phyloP scores from a whole-genome alignment of 768 basidiomycete genomes.

The Russula abietina region DNA sequence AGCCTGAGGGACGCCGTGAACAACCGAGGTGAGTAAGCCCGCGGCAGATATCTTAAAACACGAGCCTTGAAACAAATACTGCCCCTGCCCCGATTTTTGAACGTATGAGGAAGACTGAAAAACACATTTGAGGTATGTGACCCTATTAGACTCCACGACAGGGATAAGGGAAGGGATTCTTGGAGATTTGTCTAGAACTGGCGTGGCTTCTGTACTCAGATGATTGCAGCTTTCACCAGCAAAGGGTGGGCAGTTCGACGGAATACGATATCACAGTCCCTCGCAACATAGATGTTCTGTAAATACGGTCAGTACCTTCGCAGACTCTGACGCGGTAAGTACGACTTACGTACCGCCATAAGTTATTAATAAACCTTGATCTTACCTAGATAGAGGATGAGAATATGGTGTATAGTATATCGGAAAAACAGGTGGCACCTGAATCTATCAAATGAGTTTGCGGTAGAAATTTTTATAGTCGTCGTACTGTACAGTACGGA shows the following conservation, averaged over 20 bases:
- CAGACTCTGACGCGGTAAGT: neutral
- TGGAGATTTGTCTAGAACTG: conserved; percentile 47
- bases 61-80: conserved; percentile 66
- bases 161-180: conserved; percentile 29
- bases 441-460: neutral
- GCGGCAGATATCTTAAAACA: conserved; percentile 70
- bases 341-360: conserved; percentile 61
- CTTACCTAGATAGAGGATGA: conserved; percentile 46
- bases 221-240: conserved; percentile 36
- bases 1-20: conserved; percentile 60
- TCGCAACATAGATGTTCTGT: conserved; percentile 65
- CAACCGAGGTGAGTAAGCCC: conserved; percentile 55
- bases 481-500: no score
- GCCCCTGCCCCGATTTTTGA: conserved; percentile 34
- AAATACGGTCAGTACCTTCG: neutral
- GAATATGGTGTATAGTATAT: neutral
- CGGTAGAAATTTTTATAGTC: no score
- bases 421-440: conserved; percentile 37
- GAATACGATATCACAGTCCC: conserved; percentile 47
- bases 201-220: conserved; percentile 51
- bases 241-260: conserved; percentile 35
- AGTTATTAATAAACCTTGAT: conserved; percentile 48
- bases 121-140: conserved; percentile 33
- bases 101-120: conserved; percentile 81
- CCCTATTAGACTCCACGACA: conserved; percentile 32